phyloP scores from a whole-genome alignment of 441 rosid genomes.

The Pelargonium australe region DNA sequence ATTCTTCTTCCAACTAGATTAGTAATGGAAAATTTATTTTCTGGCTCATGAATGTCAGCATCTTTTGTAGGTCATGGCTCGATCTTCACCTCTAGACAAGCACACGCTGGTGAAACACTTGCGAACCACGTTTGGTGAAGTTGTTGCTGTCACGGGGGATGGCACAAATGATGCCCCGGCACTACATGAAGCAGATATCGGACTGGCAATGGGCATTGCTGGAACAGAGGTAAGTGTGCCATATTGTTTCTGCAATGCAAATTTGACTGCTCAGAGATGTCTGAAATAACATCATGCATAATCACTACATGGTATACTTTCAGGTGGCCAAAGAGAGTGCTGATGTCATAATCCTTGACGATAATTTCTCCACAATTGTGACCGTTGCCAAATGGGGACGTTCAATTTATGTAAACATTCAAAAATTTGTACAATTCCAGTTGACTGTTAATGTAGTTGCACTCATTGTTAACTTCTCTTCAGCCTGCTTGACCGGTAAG shows the following conservation, averaged over 20 bases:
- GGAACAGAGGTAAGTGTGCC: slow-evolving; percentile 59
- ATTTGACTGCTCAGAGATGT: no score
- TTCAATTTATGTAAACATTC: slow-evolving; percentile 67
- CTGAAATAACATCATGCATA: no score
- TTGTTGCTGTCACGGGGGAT: slow-evolving; percentile 74
- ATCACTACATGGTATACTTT: slow-evolving; percentile 5
- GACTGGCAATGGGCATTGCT: slow-evolving; percentile 77
- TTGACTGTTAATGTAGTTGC: slow-evolving; percentile 62
- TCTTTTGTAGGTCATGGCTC: slow-evolving; percentile 56
- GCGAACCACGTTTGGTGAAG: slow-evolving; percentile 64
- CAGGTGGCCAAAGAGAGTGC: slow-evolving; percentile 82
- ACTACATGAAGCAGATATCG: slow-evolving; percentile 75
- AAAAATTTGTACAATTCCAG: slow-evolving; percentile 66
- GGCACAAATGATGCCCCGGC: slow-evolving; percentile 85
- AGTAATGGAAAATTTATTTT: neutral
- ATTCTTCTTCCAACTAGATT: neutral
- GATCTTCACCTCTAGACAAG: slow-evolving; percentile 73
- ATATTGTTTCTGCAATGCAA: neutral
- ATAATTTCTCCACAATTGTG: slow-evolving; percentile 60
- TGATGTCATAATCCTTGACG: slow-evolving; percentile 59
- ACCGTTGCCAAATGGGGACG: slow-evolving; percentile 74
- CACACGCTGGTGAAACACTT: slow-evolving; percentile 63
- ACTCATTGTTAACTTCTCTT: slow-evolving; percentile 53
- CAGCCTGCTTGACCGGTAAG: slow-evolving; percentile 76
- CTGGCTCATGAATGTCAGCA: slow-evolving; percentile 11